phyloP scores from a whole-genome alignment of 306 rosid genomes.

The Quercus parvula region DNA sequence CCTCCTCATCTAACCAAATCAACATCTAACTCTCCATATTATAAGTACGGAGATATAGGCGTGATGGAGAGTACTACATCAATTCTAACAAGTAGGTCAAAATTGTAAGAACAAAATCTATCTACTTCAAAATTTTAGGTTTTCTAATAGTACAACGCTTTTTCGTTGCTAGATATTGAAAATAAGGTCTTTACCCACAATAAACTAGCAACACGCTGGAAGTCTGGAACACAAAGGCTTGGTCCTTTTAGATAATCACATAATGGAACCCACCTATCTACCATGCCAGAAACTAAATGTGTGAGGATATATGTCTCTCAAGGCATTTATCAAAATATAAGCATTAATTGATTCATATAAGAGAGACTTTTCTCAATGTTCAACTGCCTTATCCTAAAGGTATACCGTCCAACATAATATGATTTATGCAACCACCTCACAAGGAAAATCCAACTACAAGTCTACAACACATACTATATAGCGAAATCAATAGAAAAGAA shows the following conservation, averaged over 20 bases:
- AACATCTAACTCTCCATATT: not conserved
- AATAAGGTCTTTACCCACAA: not conserved
- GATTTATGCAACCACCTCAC: not conserved
- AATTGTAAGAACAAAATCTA: not conserved
- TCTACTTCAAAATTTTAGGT: not conserved
- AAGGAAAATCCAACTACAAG: not conserved
- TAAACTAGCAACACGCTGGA: not conserved
- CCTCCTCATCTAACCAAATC: not conserved
- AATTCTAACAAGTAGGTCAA: not conserved
- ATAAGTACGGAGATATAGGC: not conserved
- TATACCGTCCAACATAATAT: not conserved
- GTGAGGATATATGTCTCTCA: not conserved
- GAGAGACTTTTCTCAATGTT: not conserved
- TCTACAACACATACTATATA: not conserved
- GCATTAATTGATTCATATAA: not conserved
- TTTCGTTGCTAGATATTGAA: not conserved
- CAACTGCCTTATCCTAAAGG: not conserved
- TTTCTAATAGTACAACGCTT: not conserved
- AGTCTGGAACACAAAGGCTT: not conserved
- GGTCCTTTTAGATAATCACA: no score
- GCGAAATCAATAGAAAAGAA: not conserved
- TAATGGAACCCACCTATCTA: not conserved
- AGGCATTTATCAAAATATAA: not conserved
- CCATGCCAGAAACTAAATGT: not conserved
- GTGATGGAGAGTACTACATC: not conserved